A percentile compares a stretch with the other conserved stretches of the same genome.
Evolutionary conservation across 306 rosid genomes (phyloP).

Genomic region (Medicago ruthenica): DNA sequence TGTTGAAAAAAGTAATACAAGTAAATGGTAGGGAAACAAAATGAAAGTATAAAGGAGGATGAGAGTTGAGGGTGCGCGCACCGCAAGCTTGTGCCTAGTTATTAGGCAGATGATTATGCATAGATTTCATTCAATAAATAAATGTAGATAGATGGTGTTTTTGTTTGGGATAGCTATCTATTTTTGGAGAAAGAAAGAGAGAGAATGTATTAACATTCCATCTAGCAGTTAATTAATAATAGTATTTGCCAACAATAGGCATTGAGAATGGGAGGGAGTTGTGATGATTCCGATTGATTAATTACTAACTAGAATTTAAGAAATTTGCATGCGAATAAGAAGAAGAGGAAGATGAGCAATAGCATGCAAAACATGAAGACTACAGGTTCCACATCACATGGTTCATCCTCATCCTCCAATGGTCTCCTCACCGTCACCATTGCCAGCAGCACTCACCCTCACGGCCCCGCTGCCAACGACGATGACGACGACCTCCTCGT

Average conservation of each 20-base stretch:
- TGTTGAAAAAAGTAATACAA: no score
- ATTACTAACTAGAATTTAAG: no score
- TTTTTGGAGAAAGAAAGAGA: no score
- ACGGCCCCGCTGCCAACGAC: slow-evolving; percentile 1
- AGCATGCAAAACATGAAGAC: background rate
- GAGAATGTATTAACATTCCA: no score
- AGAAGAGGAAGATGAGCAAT: background rate
- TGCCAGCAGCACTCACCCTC: slow-evolving; percentile 23
- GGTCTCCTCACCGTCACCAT: slow-evolving; percentile 52
- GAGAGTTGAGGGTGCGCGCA: no score
- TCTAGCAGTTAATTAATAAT: background rate
- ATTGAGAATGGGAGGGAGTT: background rate
- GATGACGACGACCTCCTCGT: slow-evolving; percentile 32
- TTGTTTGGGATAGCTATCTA: no score
- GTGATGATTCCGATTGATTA: no score
- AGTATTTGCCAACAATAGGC: slow-evolving; percentile 19
- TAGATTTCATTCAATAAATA: background rate
- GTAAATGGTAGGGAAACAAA: no score
- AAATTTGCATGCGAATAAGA: no score
- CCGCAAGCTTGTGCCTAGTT: background rate
- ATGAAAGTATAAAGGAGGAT: no score
- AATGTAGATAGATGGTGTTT: background rate
- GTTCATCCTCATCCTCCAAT: slow-evolving; percentile 60
- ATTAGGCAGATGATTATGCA: background rate
- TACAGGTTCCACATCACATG: slow-evolving; percentile 54